Conservation (phyloP, 495 filamentous ascomycete species). For the Daldinia loculata region DNA sequence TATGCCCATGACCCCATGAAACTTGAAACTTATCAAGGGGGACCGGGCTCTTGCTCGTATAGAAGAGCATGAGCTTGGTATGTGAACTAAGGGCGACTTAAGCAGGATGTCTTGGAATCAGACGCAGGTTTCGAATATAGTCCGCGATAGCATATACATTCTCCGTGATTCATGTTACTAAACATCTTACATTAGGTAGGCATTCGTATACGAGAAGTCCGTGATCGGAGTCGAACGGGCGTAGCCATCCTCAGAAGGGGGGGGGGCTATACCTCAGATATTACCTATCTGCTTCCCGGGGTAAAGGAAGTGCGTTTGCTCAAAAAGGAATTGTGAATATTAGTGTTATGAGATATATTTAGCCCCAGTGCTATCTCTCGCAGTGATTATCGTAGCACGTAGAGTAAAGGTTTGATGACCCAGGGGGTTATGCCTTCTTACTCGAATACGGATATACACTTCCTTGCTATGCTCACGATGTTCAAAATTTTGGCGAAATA, state of each 20-base stretch:
- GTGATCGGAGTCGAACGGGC: not conserved
- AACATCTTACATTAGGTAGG: not conserved
- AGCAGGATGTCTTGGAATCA: not conserved
- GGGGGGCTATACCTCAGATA: not conserved
- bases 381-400: too few relatives aligned
- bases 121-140: not conserved
- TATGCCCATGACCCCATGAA: not conserved
- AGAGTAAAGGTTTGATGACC: too few relatives aligned
- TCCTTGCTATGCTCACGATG: too few relatives aligned
- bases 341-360: too few relatives aligned
- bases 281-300: too few relatives aligned
- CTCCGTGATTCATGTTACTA: not conserved
- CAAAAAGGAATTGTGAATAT: too few relatives aligned
- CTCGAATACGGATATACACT: too few relatives aligned
- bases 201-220: not conserved
- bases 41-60: not conserved
- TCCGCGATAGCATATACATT: not conserved
- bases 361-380: too few relatives aligned
- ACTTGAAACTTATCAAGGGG: not conserved
- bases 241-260: not conserved
- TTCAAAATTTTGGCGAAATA: too few relatives aligned
- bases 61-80: not conserved
- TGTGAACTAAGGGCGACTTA: not conserved
- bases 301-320: too few relatives aligned
- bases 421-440: too few relatives aligned